Conservation (phyloP, 1,284 basidiomycete genomes). For the Cutaneotrichosporon daszewskae region DNA sequence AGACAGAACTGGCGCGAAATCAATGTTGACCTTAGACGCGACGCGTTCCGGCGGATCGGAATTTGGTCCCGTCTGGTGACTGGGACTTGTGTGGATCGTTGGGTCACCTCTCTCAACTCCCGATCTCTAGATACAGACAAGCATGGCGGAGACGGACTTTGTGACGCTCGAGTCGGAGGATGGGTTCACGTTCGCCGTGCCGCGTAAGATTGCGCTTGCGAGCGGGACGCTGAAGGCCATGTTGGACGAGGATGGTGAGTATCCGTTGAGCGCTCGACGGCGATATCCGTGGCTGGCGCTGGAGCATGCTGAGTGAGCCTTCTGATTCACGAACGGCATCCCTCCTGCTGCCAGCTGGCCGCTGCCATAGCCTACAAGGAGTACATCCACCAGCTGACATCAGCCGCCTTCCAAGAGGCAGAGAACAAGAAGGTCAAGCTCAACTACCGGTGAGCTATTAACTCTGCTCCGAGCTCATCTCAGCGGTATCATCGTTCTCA, state of each 20-base stretch:
- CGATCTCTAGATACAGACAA: too few species aligned
- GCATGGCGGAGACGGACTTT: slow-evolving; percentile 20
- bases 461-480: not conserved
- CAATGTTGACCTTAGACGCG: too few species aligned
- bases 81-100: too few species aligned
- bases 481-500: slow-evolving; percentile 52
- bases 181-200: slow-evolving; percentile 44
- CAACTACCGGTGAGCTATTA: slow-evolving; percentile 42
- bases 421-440: slow-evolving; percentile 44
- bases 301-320: too few species aligned
- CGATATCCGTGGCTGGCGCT: not conserved
- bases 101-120: too few species aligned
- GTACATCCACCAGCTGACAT: not conserved
- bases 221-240: slow-evolving; percentile 45
- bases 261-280: not conserved
- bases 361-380: too few species aligned
- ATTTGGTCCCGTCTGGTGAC: too few species aligned
- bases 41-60: too few species aligned
- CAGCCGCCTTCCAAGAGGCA: slow-evolving; percentile 47
- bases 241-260: slow-evolving; percentile 45
- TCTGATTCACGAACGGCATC: too few species aligned
- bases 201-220: slow-evolving; percentile 38
- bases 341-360: not conserved
- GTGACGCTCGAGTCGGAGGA: slow-evolving; percentile 45
- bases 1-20: too few species aligned